Conservation (phyloP, 495 filamentous ascomycete species). For the Symbiotaphrina buchneri region DNA sequence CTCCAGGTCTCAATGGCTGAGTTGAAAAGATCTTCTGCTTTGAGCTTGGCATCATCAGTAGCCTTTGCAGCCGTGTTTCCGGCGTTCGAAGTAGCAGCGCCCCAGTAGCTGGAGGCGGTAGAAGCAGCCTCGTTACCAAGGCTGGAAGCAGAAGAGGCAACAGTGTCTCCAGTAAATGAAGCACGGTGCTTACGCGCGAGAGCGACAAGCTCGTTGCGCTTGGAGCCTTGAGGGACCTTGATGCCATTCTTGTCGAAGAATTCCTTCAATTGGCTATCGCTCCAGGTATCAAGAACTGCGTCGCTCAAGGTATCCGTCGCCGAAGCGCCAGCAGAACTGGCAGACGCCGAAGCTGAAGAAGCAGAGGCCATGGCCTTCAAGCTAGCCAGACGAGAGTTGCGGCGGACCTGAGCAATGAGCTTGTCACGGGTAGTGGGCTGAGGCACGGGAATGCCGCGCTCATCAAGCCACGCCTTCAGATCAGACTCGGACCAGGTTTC, state of each 20-base stretch:
- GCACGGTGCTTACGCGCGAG: slow-evolving; percentile 79
- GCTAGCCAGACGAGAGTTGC: slow-evolving; percentile 65
- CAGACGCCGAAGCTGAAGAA: slow-evolving; percentile 38
- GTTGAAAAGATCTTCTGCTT: slow-evolving; percentile 46
- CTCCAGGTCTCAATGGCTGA: slow-evolving; percentile 41
- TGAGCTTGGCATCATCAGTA: slow-evolving; percentile 42
- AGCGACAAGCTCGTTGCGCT: slow-evolving; percentile 70
- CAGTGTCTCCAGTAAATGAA: slow-evolving; percentile 44
- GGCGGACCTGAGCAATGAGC: slow-evolving; percentile 71
- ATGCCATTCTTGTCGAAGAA: slow-evolving; percentile 57
- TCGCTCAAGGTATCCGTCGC: slow-evolving; percentile 56
- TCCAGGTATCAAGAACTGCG: slow-evolving; percentile 73
- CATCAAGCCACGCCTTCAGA: slow-evolving; percentile 68
- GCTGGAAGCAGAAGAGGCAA: slow-evolving; percentile 11
- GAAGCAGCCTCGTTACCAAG: slow-evolving; percentile 35
- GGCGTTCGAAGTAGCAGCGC: slow-evolving; percentile 65
- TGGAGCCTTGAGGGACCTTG: slow-evolving; percentile 75
- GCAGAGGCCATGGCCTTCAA: slow-evolving; percentile 34
- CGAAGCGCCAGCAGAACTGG: slow-evolving; percentile 40
- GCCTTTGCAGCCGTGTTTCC: slow-evolving; percentile 58
- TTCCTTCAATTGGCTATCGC: slow-evolving; percentile 57
- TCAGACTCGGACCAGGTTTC: slow-evolving; percentile 64
- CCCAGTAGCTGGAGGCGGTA: slow-evolving; percentile 23
- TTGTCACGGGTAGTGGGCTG: slow-evolving; percentile 73
- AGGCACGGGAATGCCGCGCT: slow-evolving; percentile 68